Evolutionary conservation across 2,329 filamentous ascomycete species (phyloP), one percentile per base, ranked within the genome.

Genomic region (Phoma sp.): DNA sequence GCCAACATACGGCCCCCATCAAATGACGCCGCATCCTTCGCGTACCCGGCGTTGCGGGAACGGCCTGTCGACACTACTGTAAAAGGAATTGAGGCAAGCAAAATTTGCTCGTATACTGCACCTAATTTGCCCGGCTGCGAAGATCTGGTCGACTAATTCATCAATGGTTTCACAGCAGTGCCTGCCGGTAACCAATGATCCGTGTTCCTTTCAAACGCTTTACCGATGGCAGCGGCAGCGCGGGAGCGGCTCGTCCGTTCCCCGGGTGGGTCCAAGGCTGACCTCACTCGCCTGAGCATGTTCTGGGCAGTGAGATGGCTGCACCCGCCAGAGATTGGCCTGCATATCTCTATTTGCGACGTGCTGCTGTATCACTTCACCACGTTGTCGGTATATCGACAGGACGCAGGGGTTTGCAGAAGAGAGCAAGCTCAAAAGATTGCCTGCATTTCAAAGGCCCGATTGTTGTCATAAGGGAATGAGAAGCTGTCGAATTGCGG

Each of bases 211-310:
- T 40, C 10, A 24, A 33, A 45, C 29, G 45, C 25, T 41, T 36
- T 23, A 35, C 30, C 29, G 23, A 25, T 52, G 49, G 37, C 37
- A 47, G 52, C 52, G 52, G 52, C 47, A 50, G 42, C 52, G 33
- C 52, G 52, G 52, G 30, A 55, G 52, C 52, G 52, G 46, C 52
- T 46, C 52, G 46, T 18, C 41, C 37, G 37, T 46, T 49, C 47
- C 52, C 36, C 42, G 42, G 35, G 46, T 50, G 52, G 52, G 18
- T 23, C 42, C 14, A 41, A 33, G 41, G 37, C 36, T 47, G 41
- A 50, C 7, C 18, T 41, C 41, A 23, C 40, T 32, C 13, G 40
- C 40, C 11, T 50, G 24, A 10, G 22, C 25, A 33, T 23, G 50
- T 33, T 55, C 29, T 54, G 45, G 51, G 39, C 14, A 33, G n/a